Base-by-base conservation (phyloP, 2,329 filamentous ascomycete genomes). In the Alternaria sp. region DNA sequence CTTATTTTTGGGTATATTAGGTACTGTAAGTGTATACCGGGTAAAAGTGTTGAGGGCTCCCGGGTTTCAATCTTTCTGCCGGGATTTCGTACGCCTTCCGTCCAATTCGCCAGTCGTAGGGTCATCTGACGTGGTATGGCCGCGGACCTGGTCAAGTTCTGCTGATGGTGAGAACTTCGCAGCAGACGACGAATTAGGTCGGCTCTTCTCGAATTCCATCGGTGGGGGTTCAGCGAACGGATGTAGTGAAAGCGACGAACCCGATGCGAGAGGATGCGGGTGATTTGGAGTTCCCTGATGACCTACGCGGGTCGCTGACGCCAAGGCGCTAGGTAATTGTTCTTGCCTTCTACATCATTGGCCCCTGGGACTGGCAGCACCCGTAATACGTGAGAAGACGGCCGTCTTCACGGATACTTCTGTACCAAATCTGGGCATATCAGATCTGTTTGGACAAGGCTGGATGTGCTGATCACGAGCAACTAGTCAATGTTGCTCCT, bases 81-180 rank as follows among this genome's bases (percentile, higher is more conserved):
- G 31, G 40, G 14, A 31, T 14, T 23, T 23, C 10, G 23, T 28
- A 13, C n/a, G 49, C 17, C 17, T 51, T 17, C 17, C 36, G 17
- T 24, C 17, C 17, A 40, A 17, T 39, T 33, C 29, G 10, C 13
- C 34, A n/a, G 44, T 34, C 23, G 44, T 34, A n/a, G 3, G 23
- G 45, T 49, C 36, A 39, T 33, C 42, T 58, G 29, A 58, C 40
- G 36, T 57, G 41, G 49, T 29, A 11, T 34, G 28, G 42, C 36
- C 11, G 36, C 34, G n/a, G 34, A 34, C 13, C 33, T 34, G 28
- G 28, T 34, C 44, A 31, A 13, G 7, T 40, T 34, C 6, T 40
- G 26, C 24, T 39, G 31, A 36, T 52, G 40, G 26, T 17, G 26
- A 44, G 14, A 13, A 45, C 17, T 31, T 26, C 13, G 46, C 13